Percentiles rank a stretch among this genome's conserved stretches.
Conservation (phyloP, 2,329 filamentous ascomycete genomes). For the Aquanectria penicillioides region DNA sequence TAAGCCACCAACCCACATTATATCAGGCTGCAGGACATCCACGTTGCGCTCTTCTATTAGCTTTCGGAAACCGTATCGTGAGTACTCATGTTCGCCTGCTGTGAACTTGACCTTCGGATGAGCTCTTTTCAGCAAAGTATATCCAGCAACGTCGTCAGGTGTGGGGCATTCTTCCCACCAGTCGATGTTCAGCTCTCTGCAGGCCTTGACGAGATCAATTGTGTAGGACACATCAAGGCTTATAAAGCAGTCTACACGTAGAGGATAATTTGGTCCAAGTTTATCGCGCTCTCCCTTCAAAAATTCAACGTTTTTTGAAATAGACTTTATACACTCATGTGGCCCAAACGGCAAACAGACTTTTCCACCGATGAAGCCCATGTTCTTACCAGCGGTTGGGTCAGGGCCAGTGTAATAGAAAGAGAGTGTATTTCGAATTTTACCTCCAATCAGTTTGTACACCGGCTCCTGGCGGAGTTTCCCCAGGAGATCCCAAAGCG, state of each 20-base stretch:
- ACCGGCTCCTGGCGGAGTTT: constrained; percentile 93
- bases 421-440: constrained; percentile 81
- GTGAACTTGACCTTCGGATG: constrained; percentile 94
- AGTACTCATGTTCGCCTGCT: constrained; percentile 96
- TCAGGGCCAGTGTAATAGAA: constrained; percentile 97
- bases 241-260: constrained; percentile 99
- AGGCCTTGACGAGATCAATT: constrained; percentile 87
- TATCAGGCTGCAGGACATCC: constrained; percentile 93
- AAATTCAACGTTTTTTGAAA: constrained; percentile 91
- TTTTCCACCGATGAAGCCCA: constrained; percentile 93
- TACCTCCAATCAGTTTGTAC: constrained; percentile 92
- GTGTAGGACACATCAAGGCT: constrained; percentile 91
- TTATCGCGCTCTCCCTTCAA: constrained; percentile 83
- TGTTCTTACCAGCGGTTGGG: constrained; percentile 79
- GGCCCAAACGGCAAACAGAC: constrained; percentile 89
- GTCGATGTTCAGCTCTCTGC: constrained; percentile 86
- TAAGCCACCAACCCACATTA: constrained; percentile 96
- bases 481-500: constrained; percentile 90
- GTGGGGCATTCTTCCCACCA: constrained; percentile 97
- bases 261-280: constrained; percentile 88
- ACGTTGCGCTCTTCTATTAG: constrained; percentile 90
- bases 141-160: constrained; percentile 92
- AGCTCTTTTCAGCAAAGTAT: constrained; percentile 87
- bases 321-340: constrained; percentile 83
- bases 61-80: constrained; percentile 92